Evolutionary conservation across 129 eudicot species (phyloP).

Genomic region (Glebionis coronaria): DNA sequence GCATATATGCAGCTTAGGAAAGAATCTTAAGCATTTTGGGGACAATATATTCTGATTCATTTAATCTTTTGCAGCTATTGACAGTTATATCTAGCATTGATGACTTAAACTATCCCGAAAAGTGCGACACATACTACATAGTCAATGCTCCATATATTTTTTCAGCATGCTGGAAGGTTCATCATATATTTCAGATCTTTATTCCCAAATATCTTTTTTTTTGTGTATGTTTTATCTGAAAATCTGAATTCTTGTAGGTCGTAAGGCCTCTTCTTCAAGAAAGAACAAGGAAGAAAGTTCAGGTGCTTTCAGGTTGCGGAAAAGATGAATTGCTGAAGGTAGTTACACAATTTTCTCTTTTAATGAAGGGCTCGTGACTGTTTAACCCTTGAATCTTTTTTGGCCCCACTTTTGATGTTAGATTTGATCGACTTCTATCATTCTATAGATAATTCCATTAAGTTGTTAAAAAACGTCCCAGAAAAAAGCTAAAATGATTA

Average conservation of each 20-base stretch:
- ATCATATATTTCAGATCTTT: not conserved
- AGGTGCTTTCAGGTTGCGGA: constrained; percentile 88
- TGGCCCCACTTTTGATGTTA: no score
- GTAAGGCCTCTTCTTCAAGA: constrained; percentile 93
- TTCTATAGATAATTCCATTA: no score
- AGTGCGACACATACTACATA: constrained; percentile 80
- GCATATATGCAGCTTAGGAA: constrained; percentile 5
- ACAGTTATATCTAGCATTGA: constrained; percentile 89
- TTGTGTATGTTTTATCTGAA: not conserved
- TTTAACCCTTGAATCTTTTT: no score
- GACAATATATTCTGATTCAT: not conserved
- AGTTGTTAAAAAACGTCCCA: no score
- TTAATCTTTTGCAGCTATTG: constrained; percentile 61
- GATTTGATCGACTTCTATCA: no score
- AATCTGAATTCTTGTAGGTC: constrained; percentile 47
- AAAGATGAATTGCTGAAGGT: constrained; percentile 81
- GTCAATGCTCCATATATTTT: constrained; percentile 95
- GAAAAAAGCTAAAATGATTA: no score
- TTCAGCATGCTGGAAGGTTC: constrained; percentile 99
- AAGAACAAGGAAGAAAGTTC: constrained; percentile 83
- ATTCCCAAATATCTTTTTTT: not conserved
- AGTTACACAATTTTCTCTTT: not conserved
- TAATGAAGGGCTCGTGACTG: not conserved
- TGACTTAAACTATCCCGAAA: constrained; percentile 97
- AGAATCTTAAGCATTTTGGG: not conserved